Conservation (phyloP, 352 stramenopile species). For the Globisporangium middletonii region DNA sequence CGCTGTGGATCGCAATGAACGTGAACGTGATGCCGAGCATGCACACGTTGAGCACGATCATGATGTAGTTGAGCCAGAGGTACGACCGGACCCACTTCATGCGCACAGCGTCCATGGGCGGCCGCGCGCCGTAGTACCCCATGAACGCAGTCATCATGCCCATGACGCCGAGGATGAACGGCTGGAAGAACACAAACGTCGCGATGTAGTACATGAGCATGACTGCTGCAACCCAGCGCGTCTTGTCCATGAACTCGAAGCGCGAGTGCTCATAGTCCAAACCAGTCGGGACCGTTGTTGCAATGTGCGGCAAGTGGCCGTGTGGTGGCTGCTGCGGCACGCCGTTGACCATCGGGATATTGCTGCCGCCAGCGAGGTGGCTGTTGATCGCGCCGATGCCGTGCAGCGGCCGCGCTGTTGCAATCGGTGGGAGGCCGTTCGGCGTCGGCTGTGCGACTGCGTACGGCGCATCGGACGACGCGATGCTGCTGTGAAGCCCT, state of each 20-base stretch:
- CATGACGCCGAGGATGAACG: slow-evolving; percentile 52
- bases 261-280: slow-evolving; percentile 27
- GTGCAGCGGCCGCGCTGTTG: slow-evolving; percentile 30
- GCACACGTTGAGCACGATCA: slow-evolving; percentile 65
- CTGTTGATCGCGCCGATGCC: slow-evolving; percentile 28
- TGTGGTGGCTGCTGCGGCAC: slow-evolving; percentile 10
- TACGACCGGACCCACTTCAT: slow-evolving; percentile 69
- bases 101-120: slow-evolving; percentile 49
- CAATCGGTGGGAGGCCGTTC: slow-evolving; percentile 33
- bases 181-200: slow-evolving; percentile 72
- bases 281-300: slow-evolving; percentile 23
- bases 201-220: slow-evolving; percentile 66
- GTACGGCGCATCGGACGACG: slow-evolving; percentile 24
- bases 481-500: slow-evolving; percentile 3
- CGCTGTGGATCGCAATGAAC: slow-evolving; percentile 22
- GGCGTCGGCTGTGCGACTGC: slow-evolving; percentile 28
- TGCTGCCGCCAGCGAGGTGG: slow-evolving; percentile 29
- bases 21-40: slow-evolving; percentile 41
- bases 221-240: slow-evolving; percentile 45
- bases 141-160: slow-evolving; percentile 61
- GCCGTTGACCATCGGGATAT: slow-evolving; percentile 25
- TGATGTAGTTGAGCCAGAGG: slow-evolving; percentile 67
- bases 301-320: slow-evolving; percentile 23
- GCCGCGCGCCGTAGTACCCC: slow-evolving; percentile 49
- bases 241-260: slow-evolving; percentile 59